Base-by-base conservation (phyloP, 2,329 filamentous ascomycete genomes). In the Venturia asperata region DNA sequence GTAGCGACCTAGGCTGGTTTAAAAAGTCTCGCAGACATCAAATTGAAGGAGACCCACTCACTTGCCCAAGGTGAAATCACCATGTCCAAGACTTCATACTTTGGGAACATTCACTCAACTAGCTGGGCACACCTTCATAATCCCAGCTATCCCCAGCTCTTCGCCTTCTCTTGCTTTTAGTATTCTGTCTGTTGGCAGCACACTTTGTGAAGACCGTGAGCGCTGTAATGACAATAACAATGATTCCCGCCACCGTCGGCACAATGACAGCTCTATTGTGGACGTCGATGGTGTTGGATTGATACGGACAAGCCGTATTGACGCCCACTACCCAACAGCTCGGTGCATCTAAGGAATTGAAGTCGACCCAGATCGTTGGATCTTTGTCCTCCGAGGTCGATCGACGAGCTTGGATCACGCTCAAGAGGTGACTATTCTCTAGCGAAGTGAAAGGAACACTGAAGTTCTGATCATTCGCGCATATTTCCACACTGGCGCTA, bases 201-300 rank as follows among this genome's bases (percentile, higher is more conserved):
- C 84, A 86, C 70, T 88, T 88, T 62, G 85, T 81, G 68, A 87
- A 85, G 15, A 87, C 72, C 0, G 84, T 87, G 70, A 87, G 71
- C 0, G 80, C 82, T 0, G 83, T 81, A n/a, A 87, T 73, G 21
- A 87, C 76, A 61, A 87, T 79, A 1, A 88, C 83, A 27, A 89
- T 82, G 5, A 88, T 78, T 5, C 82, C 84, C 1, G 85, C 85
- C 27, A 88, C 80, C 0, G 82, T 83, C 1, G 86, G 84, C 30
- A 89, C 82, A 41, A 87, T 74, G 10, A 89, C 81, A 10, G 80
- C 76, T 37, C 78, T 74, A 45, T 77, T 72, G 63, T 47, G 24
- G 3, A 80, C 72, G 37, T 76, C 74, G 27, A 80, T 76, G 5
- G 75, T 72, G 47, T 77, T 73, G 11, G 76, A 69, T 4, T 74